Percentiles rank a stretch among this genome's conserved stretches.
Conservation (phyloP, 495 filamentous ascomycete species). For the Clavariopsis aquatica region DNA sequence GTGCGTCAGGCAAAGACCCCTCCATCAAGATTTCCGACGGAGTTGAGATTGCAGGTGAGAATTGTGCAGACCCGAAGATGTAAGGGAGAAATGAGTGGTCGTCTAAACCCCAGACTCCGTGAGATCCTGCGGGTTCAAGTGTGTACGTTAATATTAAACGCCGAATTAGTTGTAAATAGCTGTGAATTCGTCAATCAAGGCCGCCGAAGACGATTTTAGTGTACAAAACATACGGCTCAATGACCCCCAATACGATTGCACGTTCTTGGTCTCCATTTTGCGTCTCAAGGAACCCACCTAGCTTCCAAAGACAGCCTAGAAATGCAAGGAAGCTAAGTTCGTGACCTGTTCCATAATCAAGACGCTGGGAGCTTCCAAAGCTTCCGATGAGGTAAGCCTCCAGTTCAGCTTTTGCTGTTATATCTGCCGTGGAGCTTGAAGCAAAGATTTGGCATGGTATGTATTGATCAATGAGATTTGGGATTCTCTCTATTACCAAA, state of each 20-base stretch:
- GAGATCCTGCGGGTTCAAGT: conserved; percentile 91
- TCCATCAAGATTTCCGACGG: conserved; percentile 64
- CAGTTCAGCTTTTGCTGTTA: conserved; percentile 64
- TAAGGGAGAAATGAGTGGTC: conserved; percentile 98
- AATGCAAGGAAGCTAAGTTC: conserved; percentile 95
- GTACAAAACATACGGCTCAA: conserved; percentile 66
- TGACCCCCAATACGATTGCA: conserved; percentile 73
- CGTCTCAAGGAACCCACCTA: conserved; percentile 66
- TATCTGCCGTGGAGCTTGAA: conserved; percentile 11
- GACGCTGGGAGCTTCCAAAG: conserved; percentile 83
- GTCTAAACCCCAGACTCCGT: conserved; percentile 95
- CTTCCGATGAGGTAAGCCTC: conserved; percentile 77
- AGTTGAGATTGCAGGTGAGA: conserved; percentile 67
- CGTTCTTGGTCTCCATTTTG: conserved; percentile 63
- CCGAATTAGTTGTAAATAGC: conserved; percentile 82
- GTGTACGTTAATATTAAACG: conserved; percentile 87
- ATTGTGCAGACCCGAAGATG: conserved; percentile 90
- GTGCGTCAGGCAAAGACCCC: conserved; percentile 71
- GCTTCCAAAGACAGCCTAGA: conserved; percentile 84
- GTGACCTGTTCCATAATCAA: conserved; percentile 96
- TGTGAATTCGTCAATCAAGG: conserved; percentile 39
- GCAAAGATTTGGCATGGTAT: conserved; percentile 53
- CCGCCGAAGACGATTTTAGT: not conserved
- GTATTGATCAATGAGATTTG: conserved; percentile 61
- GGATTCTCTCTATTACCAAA: conserved; percentile 60